These are phyloP conservation scores for Fomes fomentarius DNA, from an alignment of 1,284 basidiomycete species.

Conservation along the genomic window DNA sequence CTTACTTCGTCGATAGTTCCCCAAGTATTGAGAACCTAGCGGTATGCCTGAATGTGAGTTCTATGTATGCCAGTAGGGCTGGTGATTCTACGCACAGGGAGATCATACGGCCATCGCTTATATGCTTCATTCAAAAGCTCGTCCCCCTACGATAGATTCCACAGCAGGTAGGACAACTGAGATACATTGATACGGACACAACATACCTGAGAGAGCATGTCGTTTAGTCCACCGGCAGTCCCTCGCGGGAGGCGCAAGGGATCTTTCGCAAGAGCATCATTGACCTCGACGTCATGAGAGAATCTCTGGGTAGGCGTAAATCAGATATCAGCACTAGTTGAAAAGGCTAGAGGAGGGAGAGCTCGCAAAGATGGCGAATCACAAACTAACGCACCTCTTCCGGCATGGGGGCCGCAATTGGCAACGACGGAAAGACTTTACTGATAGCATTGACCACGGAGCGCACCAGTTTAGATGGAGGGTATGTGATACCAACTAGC, in stretches of 20 bases:
- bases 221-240: slow-evolving; percentile 64
- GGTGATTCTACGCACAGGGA: slow-evolving; percentile 69
- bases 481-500: slow-evolving; percentile 62
- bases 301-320: slow-evolving; percentile 48
- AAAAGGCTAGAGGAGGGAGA: background rate
- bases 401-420: slow-evolving; percentile 64
- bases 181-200: background rate
- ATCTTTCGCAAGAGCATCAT: slow-evolving; percentile 63
- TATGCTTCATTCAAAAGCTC: slow-evolving; percentile 54
- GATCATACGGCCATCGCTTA: slow-evolving; percentile 68
- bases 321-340: no score
- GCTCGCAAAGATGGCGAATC: no score
- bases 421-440: slow-evolving; percentile 51
- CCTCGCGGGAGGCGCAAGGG: slow-evolving; percentile 65
- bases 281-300: slow-evolving; percentile 63
- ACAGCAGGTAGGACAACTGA: background rate
- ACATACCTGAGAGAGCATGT: slow-evolving; percentile 72
- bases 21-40: slow-evolving; percentile 66
- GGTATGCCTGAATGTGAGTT: background rate
- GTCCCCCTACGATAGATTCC: slow-evolving; percentile 54
- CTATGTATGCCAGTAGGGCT: background rate
- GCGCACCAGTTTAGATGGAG: slow-evolving; percentile 53
- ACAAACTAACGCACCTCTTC: slow-evolving; percentile 53
- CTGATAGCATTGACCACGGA: slow-evolving; percentile 54
- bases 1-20: slow-evolving; percentile 75